These are phyloP conservation scores for Postia placenta DNA, from an alignment of 768 basidiomycete genomes.

Conservation along the genomic window DNA sequence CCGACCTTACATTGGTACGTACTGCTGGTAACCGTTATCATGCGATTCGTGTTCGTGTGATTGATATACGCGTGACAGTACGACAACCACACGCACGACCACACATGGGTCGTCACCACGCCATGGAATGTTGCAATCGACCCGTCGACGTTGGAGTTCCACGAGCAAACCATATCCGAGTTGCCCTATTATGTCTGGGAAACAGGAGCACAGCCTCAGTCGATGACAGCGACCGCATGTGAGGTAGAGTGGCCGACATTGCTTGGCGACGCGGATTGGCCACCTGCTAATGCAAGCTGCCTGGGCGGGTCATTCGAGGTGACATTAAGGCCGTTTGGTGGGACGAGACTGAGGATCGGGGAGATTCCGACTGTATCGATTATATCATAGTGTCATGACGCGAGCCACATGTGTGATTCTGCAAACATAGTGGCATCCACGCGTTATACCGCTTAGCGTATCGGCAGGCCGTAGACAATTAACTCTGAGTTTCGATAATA, in stretches of 20 bases:
- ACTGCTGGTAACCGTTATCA: too few species aligned
- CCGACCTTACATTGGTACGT: neutral
- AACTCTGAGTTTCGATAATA: too few species aligned
- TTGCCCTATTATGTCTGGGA: constrained; percentile 2
- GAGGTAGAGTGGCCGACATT: constrained; percentile 1
- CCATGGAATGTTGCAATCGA: constrained; percentile 54
- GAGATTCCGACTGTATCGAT: neutral
- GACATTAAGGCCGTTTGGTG: neutral
- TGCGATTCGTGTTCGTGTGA: neutral
- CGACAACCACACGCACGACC: constrained; percentile 4
- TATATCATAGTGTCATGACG: neutral
- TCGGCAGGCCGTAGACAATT: too few species aligned
- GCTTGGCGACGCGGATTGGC: neutral
- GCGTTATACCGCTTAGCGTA: too few species aligned
- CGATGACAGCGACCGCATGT: constrained; percentile 1
- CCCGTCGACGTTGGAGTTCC: constrained; percentile 28
- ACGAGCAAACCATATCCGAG: constrained; percentile 3
- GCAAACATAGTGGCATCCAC: neutral
- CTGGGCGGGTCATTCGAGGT: neutral
- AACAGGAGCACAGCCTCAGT: neutral
- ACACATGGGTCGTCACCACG: constrained; percentile 30
- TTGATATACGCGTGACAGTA: neutral
- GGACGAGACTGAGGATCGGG: neutral
- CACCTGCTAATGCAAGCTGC: neutral
- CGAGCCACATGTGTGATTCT: neutral